Evolutionary conservation across 306 rosid genomes (phyloP).

Genomic region (Lagenaria siceraria): DNA sequence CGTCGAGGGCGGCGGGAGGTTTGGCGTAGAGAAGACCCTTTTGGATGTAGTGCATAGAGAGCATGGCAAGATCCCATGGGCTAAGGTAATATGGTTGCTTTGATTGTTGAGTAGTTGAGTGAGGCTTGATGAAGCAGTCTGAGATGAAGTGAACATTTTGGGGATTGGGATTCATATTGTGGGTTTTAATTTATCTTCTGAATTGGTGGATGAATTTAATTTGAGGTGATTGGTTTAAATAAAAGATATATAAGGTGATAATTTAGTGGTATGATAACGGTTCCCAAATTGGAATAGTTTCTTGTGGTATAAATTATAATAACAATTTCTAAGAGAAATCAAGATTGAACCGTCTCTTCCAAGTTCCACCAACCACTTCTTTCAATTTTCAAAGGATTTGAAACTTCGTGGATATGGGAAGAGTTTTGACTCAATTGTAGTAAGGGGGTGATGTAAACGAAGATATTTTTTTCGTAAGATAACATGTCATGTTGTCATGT

Average conservation of each 20-base stretch:
- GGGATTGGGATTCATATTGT: background rate
- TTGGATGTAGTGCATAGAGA: conserved; percentile 42
- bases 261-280: background rate
- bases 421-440: background rate
- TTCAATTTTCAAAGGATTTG: background rate
- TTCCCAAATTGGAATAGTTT: background rate
- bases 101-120: conserved; percentile 6
- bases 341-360: background rate
- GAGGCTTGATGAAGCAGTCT: conserved; percentile 24
- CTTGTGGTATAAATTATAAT: background rate
- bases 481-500: no score
- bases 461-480: no score
- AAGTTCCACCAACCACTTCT: background rate
- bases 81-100: conserved; percentile 22
- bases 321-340: background rate
- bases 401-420: background rate
- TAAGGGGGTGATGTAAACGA: background rate
- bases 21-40: conserved; percentile 57
- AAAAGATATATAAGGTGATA: background rate
- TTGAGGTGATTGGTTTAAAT: background rate
- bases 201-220: no score
- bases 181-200: background rate
- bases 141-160: conserved; percentile 9
- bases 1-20: conserved; percentile 9
- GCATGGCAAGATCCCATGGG: conserved; percentile 35